phyloP scores from a whole-genome alignment of 495 filamentous ascomycete genomes.

The Aspergillus sparsus region DNA sequence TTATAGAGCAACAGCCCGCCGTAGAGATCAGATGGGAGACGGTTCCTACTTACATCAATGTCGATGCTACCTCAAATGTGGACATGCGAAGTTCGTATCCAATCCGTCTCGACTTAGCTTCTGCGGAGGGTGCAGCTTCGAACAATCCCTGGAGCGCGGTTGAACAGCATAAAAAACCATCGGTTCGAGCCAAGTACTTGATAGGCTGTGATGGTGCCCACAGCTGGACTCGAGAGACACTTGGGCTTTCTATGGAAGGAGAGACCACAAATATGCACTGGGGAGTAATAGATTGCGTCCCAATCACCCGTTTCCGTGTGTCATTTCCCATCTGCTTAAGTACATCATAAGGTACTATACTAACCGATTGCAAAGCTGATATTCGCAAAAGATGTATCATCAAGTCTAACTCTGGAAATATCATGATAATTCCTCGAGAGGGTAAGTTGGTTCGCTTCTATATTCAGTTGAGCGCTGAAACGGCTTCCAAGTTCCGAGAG shows the following conservation, averaged over 20 bases:
- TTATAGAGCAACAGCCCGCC: conserved; percentile 33
- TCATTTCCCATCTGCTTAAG: neutral
- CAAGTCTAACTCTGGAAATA: conserved; percentile 54
- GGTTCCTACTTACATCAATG: conserved; percentile 37
- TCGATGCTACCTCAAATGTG: conserved; percentile 9
- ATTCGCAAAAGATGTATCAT: conserved; percentile 61
- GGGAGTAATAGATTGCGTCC: conserved; percentile 59
- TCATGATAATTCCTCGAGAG: conserved; percentile 66
- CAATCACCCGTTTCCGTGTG: conserved; percentile 57
- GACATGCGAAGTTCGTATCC: neutral
- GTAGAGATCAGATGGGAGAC: conserved; percentile 41
- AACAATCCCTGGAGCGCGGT: neutral
- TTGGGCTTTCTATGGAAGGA: conserved; percentile 41
- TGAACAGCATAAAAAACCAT: conserved; percentile 21
- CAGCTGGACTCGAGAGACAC: conserved; percentile 55
- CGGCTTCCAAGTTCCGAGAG: conserved; percentile 6
- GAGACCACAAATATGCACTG: conserved; percentile 48
- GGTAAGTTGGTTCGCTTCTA: conserved; percentile 63
- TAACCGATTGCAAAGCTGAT: conserved; percentile 40
- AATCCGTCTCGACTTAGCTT: neutral
- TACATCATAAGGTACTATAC: neutral
- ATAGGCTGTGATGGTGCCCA: conserved; percentile 64
- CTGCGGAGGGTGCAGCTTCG: neutral
- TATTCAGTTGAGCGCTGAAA: conserved; percentile 49
- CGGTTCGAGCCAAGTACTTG: conserved; percentile 53